Conservation (phyloP, 805 yeast species). For the Hanseniaspora clermontiae region DNA sequence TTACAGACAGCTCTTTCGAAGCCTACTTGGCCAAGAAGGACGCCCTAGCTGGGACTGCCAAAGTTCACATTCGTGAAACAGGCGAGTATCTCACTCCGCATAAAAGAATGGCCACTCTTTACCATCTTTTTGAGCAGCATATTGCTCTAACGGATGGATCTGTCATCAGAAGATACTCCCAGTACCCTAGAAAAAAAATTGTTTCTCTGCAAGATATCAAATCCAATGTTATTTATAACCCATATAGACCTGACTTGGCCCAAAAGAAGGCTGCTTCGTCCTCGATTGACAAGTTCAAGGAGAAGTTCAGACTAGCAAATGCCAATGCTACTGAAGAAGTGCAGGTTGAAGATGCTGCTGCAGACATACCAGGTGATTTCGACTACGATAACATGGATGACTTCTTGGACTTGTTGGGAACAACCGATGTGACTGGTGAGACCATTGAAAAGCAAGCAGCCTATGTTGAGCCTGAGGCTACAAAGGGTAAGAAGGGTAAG, state of each 20-base stretch:
- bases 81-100: constrained; percentile 32
- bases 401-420: constrained; percentile 22
- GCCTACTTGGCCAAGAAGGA: constrained; percentile 9
- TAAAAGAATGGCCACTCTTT: constrained; percentile 85
- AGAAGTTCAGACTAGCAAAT: constrained; percentile 33
- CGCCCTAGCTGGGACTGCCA: not conserved
- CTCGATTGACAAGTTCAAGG: constrained; percentile 60
- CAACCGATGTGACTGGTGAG: constrained; percentile 22
- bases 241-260: constrained; percentile 62
- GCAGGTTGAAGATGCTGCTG: not conserved
- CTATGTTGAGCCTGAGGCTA: not conserved
- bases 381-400: constrained; percentile 23
- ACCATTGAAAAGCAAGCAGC: not conserved
- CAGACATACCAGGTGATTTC: constrained; percentile 14
- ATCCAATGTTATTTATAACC: constrained; percentile 79
- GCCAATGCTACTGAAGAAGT: not conserved
- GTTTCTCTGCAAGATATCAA: constrained; percentile 82
- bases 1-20: not conserved
- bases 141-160: constrained; percentile 95
- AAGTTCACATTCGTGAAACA: not conserved
- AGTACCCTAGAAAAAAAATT: constrained; percentile 75
- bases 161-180: constrained; percentile 69
- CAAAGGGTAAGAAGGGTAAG: constrained; percentile 10
- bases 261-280: constrained; percentile 76
- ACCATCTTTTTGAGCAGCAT: constrained; percentile 73